Base-by-base conservation (phyloP, 108 stramenopile species). In the Discostella pseudostelligera region DNA sequence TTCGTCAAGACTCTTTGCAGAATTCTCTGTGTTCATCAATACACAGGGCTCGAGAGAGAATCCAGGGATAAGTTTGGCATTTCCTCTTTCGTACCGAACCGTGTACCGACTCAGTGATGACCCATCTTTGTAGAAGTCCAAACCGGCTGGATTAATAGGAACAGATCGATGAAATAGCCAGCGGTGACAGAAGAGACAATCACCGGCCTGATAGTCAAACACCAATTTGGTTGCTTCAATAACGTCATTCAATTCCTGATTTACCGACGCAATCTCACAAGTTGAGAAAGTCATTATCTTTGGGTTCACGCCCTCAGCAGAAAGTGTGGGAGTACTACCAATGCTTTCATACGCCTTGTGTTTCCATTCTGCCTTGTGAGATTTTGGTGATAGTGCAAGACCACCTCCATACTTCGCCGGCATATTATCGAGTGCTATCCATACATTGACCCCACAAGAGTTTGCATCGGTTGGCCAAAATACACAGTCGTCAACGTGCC, bases 401-500 rank as follows among this genome's bases (percentile, higher is more conserved):
- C 68, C 69, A 11, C 75, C 69, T 35, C 47, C 49, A 56, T 56
- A 67, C 29, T 58, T 55, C 4, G 21, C 13, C 0, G 69, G 75
- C 39, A 76, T 76, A 0, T 70, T 51, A 39, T 76, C 75, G 8
- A 76, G 32, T 20, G 75, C 69, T 24, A 76, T 53, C 75, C 75
- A 76, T 1, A 58, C 75, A 65, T 76, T 71, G 14, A 76, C 69
- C 2, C 75, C 75, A 10, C 43, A 28, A 26, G 60, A 62, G 4
- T 62, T 28, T 6, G 59, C 32, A 56, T 70, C 55, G 1, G 45
- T 64, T 8, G 75, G 75, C 75, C 75, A 76, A 19, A 76, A 71
- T 1, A 47, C 56, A 26, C 40, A 55, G 29, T 71, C 75, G 39
- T 76, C 75, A 11, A 76, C 75, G 35, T 76, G 75, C 75, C 75